Evolutionary conservation across 768 basidiomycete species (phyloP).

Genomic region (Tricholoma hemisulphureum): DNA sequence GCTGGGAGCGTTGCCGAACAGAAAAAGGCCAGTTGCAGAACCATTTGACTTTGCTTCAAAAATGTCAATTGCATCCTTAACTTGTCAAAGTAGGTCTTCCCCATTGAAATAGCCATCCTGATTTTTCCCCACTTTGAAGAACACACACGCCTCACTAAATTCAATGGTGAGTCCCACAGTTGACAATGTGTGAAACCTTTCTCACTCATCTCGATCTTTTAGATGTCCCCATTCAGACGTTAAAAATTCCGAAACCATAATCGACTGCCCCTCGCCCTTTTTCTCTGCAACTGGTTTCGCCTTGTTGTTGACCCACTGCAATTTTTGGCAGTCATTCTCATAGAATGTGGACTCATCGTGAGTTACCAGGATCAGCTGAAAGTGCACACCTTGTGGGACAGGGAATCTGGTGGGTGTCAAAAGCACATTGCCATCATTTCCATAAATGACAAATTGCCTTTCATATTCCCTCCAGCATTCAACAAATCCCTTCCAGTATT

Average conservation of each 20-base stretch:
- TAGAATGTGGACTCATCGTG: conserved; percentile 4
- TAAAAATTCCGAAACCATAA: conserved; percentile 4
- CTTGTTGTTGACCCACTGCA: background rate
- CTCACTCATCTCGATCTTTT: background rate
- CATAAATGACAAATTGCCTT: background rate
- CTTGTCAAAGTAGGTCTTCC: no score
- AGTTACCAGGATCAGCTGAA: background rate
- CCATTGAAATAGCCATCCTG: background rate
- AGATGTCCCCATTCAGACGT: conserved; percentile 1
- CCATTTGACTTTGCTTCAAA: background rate
- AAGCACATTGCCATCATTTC: background rate
- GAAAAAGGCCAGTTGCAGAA: background rate
- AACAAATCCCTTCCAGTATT: background rate
- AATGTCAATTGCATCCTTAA: background rate
- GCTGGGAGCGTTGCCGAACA: background rate
- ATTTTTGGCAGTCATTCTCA: background rate
- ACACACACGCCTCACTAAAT: no score
- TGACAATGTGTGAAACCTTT: background rate
- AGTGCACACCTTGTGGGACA: background rate
- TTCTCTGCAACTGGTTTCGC: conserved; percentile 1
- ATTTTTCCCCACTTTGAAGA: conserved; percentile 15
- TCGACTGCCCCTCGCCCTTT: conserved; percentile 2
- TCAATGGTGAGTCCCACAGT: background rate
- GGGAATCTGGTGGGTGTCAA: background rate
- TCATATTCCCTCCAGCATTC: background rate